phyloP scores from a whole-genome alignment of 768 basidiomycete species.

The Melanogaster broomeanus region DNA sequence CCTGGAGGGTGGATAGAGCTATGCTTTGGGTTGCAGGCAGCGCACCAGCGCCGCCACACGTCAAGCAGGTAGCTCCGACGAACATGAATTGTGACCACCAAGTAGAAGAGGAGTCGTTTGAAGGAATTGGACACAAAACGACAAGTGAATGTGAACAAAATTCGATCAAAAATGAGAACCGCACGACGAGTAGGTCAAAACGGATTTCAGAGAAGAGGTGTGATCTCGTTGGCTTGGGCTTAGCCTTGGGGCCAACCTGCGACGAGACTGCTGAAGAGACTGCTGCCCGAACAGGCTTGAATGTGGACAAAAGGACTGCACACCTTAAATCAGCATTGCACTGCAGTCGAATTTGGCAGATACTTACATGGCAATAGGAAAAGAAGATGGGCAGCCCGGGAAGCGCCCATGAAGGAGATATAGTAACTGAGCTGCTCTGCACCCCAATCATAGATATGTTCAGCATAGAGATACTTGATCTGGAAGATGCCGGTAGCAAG shows the following conservation, averaged over 20 bases:
- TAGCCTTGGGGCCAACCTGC: constrained; percentile 29
- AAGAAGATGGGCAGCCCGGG: constrained; percentile 66
- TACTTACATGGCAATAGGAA: constrained; percentile 67
- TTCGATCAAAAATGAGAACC: constrained; percentile 66
- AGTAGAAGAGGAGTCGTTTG: constrained; percentile 19
- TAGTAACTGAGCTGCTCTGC: constrained; percentile 73
- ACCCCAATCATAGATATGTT: constrained; percentile 70
- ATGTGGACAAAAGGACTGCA: constrained; percentile 58
- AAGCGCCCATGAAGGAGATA: constrained; percentile 66
- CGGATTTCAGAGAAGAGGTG: constrained; percentile 60
- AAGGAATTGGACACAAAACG: constrained; percentile 50
- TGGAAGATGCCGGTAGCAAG: constrained; percentile 73
- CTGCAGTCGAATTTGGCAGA: constrained; percentile 14
- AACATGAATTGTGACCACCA: constrained; percentile 47
- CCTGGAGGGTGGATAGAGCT: constrained; percentile 63
- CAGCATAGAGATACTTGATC: constrained; percentile 78
- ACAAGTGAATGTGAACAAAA: constrained; percentile 65
- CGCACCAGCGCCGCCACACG: constrained; percentile 67
- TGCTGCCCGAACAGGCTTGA: constrained; percentile 48
- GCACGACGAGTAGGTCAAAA: constrained; percentile 70
- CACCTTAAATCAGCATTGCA: constrained; percentile 33
- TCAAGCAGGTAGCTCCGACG: constrained; percentile 58
- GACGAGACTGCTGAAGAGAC: constrained; percentile 6
- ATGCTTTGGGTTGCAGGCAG: constrained; percentile 73
- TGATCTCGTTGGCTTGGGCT: constrained; percentile 45